Evolutionary conservation across 1,139 yeast genomes (phyloP), one percentile per base, ranked within the genome.

Genomic region (Pneumocystis oryctolagi): DNA sequence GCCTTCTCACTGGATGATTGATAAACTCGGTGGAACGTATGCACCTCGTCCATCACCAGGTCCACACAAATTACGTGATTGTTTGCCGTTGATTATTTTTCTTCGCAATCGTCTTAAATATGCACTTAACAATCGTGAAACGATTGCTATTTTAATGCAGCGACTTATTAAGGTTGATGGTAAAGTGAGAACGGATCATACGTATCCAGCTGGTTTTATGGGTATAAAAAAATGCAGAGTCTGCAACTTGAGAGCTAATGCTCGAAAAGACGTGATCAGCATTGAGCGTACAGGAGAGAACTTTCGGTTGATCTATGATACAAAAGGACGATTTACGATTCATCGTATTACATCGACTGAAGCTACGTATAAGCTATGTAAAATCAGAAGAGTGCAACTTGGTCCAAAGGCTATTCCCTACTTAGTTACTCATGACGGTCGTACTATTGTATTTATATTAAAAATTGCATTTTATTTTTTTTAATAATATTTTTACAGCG

Each of bases 1-100:
- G 78, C 99, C 99, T 84, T 87, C 90, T 84, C 98, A 94, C 87
- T 94, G 98, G 98, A 88, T 94, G 95, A 87, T 94, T 84, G 98
- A 92, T 95, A 94, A 94, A 84, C 84, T 94, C 83, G 87, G 97
- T 79, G 99, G 99, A 78, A 84, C 89, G 77, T 92, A 92, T 80
- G 98, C 98, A 72, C 98, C 98, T 82, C 90, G 97, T 84, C 96
- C 97, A 77, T 89, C 97, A 70, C 86, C 96, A 73, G 98, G 98
- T 84, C 98, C 98, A 78, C 98, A 92, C 86, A 92, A 92, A 83
- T 85, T 90, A 80, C 87, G 98, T 82, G 98, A 92, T 83, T 92
- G 97, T 68, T 87, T 92, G 77, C 98, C 98, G 78, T 86, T 92
- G 81, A 84, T 92, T 76, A 92, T 92, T 73, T 92, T 92, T 84